Evolutionary conservation across 1,284 basidiomycete species (phyloP), one percentile per base, ranked within the genome.

Genomic region (Fistulina hepatica): DNA sequence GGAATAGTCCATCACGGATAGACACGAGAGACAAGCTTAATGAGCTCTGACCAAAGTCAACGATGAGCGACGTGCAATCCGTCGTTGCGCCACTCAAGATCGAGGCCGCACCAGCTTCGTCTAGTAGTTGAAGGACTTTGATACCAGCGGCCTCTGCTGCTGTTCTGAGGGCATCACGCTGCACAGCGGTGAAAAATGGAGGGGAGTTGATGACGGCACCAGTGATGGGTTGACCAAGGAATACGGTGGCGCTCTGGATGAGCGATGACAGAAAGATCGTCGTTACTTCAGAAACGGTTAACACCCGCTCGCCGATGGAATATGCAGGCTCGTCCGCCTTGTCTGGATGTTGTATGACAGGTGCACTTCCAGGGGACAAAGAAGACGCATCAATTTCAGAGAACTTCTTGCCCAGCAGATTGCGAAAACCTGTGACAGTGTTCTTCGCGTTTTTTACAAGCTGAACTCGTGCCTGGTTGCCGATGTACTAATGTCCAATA

Each of bases 381-480:
- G n/a, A n/a, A n/a, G n/a, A n/a, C n/a, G n/a, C 6, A 34, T 15
- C 23, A 33, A 47, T 19, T 20, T 21, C 17, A 10, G 61, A 71
- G 22, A 41, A 90, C 82, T 78, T 90, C 69, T 90, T 90, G 37
- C 95, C 94, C 26, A 98, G 70, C 8, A 97, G 67, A 60, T 97
- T 92, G 34, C 93, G 73, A 70, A 98, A 98, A 8, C 84, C 84
- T 36, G 81, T 81, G 53, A 98, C 93, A 24, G 93, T 95, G 61
- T 98, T 98, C 56, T 81, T 71, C 4, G 85, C 70, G 59, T 98
- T 98, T 62, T 97, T 93, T 21, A 98, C 84, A 34, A 97, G 81
- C 57, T 98, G 94, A 8, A 80, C 83, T 53, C 83, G 90, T 36
- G 94, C 94, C 56, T 93, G 89, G 63, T 91, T 95, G 49, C 94